A percentile compares a stretch with the other conserved stretches of the same genome.
Conservation (phyloP, 1,284 basidiomycete genomes). For the Apiotrichum sp. region DNA sequence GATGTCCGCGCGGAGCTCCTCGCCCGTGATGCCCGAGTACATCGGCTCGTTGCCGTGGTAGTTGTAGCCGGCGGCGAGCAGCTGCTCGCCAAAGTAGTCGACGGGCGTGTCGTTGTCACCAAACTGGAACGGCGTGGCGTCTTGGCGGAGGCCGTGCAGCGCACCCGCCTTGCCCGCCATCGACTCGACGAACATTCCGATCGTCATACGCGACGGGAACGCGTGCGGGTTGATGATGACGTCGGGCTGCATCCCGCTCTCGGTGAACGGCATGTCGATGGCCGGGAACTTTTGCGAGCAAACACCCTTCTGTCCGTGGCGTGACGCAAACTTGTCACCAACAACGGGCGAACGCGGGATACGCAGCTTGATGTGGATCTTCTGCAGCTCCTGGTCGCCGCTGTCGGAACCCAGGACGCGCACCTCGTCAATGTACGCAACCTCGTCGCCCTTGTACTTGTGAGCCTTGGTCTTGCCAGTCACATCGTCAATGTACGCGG, state of each 20-base stretch:
- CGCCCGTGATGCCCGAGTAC: slow-evolving; percentile 98
- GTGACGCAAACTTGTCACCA: slow-evolving; percentile 98
- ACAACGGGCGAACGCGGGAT: slow-evolving; percentile 95
- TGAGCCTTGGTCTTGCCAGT: slow-evolving; percentile 76
- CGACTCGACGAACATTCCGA: slow-evolving; percentile 99
- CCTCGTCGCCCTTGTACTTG: slow-evolving; percentile 97
- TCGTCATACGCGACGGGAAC: slow-evolving; percentile 99
- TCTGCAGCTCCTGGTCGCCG: slow-evolving; percentile 82
- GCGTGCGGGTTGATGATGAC: slow-evolving; percentile 99
- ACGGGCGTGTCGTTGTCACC: slow-evolving; percentile 92
- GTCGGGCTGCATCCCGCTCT: slow-evolving; percentile 98
- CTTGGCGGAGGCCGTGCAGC: slow-evolving; percentile 96
- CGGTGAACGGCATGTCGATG: slow-evolving; percentile 97
- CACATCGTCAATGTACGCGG: slow-evolving; percentile 82
- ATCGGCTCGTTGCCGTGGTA: slow-evolving; percentile 99
- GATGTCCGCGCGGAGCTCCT: slow-evolving; percentile 98
- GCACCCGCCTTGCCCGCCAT: slow-evolving; percentile 98
- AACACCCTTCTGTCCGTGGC: slow-evolving; percentile 99
- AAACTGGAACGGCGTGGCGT: slow-evolving; percentile 95
- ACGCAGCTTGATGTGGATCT: slow-evolving; percentile 87
- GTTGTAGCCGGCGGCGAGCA: slow-evolving; percentile 91
- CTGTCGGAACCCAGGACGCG: slow-evolving; percentile 83
- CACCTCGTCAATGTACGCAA: slow-evolving; percentile 84
- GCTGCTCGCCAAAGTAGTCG: slow-evolving; percentile 94
- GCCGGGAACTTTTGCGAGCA: slow-evolving; percentile 99